Conservation (phyloP, 371 early-diverging fungal species). For the Syncephalastrum monosporum region DNA sequence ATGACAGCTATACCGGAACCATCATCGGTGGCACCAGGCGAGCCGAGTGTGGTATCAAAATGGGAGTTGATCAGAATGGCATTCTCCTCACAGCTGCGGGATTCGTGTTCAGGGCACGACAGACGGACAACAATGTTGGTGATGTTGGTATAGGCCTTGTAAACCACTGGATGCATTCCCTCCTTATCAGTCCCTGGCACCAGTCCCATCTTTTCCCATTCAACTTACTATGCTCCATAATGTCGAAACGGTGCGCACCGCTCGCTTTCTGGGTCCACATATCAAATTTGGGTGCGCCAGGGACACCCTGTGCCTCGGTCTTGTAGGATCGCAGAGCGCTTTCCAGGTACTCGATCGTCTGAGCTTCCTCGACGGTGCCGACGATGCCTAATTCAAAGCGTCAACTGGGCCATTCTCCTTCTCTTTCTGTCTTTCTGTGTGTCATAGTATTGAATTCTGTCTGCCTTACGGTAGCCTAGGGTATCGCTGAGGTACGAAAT, state of each 20-base stretch:
- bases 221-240: constrained; percentile 65
- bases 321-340: constrained; percentile 31
- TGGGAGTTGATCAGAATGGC: constrained; percentile 73
- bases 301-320: constrained; percentile 27
- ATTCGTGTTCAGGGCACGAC: constrained; percentile 55
- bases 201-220: background rate
- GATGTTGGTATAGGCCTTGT: constrained; percentile 68
- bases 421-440: too few species aligned
- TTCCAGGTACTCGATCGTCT: constrained; percentile 39
- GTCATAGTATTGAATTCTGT: constrained; percentile 16
- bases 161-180: constrained; percentile 42
- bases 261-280: constrained; percentile 59
- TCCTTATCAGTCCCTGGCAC: background rate
- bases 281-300: constrained; percentile 56
- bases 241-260: constrained; percentile 72
- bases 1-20: constrained; percentile 70
- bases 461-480: constrained; percentile 52
- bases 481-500: constrained; percentile 51
- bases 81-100: constrained; percentile 54
- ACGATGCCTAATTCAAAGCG: constrained; percentile 32
- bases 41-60: constrained; percentile 66
- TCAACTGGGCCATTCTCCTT: background rate
- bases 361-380: constrained; percentile 45
- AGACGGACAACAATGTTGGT: constrained; percentile 75
- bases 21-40: constrained; percentile 69